A percentile compares a stretch with the other conserved stretches of the same genome.
Evolutionary conservation across 345 rosid genomes (phyloP).

Genomic region (Durio zibethinus): DNA sequence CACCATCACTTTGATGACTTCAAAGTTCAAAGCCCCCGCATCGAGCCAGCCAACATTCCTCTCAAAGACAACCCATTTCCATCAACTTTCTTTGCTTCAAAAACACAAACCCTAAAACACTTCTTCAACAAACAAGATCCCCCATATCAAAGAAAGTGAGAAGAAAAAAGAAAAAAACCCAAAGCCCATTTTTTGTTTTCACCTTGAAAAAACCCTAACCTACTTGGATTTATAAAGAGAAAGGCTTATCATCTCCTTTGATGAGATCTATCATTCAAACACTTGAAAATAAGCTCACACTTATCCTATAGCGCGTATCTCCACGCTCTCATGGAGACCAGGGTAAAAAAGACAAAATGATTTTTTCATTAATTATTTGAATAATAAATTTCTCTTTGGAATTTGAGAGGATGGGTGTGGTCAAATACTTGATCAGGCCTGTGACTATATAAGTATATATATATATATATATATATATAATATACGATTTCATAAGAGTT

Average conservation of each 20-base stretch:
- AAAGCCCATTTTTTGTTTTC: not conserved
- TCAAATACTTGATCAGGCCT: not conserved
- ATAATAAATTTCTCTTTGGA: not conserved
- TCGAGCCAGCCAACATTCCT: slow-evolving; percentile 20
- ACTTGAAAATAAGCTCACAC: slow-evolving; percentile 2
- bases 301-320: not conserved
- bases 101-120: not conserved
- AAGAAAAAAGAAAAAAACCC: not conserved
- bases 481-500: not conserved
- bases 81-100: not conserved
- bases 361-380: not conserved
- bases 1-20: slow-evolving; percentile 13
- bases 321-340: slow-evolving; percentile 1
- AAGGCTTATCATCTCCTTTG: not conserved
- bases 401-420: not conserved
- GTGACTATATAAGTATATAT: no score
- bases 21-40: slow-evolving; percentile 13
- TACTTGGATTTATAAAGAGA: slow-evolving; percentile 23
- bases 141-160: not conserved
- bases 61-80: slow-evolving; percentile 20
- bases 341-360: not conserved
- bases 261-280: not conserved
- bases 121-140: not conserved
- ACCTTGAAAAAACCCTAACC: slow-evolving; percentile 18
- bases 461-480: no score